Percentiles rank a stretch among this genome's conserved stretches.
Evolutionary conservation across 495 filamentous ascomycete genomes (phyloP).

Genomic region (Durotheca rogersii): DNA sequence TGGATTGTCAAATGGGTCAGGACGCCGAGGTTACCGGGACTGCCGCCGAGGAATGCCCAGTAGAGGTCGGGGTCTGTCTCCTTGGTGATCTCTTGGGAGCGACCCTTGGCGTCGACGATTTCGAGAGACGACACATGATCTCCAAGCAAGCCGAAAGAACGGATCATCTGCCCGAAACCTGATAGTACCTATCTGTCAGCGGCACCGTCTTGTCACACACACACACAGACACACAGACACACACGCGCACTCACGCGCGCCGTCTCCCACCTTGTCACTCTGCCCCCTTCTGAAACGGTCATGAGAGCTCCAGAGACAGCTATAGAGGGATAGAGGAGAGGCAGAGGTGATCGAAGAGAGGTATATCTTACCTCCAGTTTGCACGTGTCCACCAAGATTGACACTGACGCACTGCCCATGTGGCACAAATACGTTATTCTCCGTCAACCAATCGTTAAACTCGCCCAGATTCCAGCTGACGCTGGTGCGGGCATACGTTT

Average conservation of each 20-base stretch:
- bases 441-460: slow-evolving; percentile 38
- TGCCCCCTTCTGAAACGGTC: too few relatives aligned
- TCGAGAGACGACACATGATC: slow-evolving; percentile 43
- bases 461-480: slow-evolving; percentile 43
- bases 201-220: too few relatives aligned
- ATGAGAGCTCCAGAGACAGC: too few relatives aligned
- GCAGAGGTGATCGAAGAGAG: not conserved
- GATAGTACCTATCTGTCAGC: not conserved
- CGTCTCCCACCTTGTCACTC: too few relatives aligned
- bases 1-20: slow-evolving; percentile 45
- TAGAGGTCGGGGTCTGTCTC: slow-evolving; percentile 41
- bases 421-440: slow-evolving; percentile 43
- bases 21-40: slow-evolving; percentile 47
- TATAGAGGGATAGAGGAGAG: too few relatives aligned
- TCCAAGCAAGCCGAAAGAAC: slow-evolving; percentile 46
- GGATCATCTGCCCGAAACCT: slow-evolving; percentile 44
- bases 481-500: slow-evolving; percentile 37
- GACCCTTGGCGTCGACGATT: slow-evolving; percentile 42
- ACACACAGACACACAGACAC: too few relatives aligned
- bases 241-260: too few relatives aligned
- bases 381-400: slow-evolving; percentile 45
- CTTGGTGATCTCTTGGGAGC: slow-evolving; percentile 41
- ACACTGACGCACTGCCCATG: slow-evolving; percentile 47
- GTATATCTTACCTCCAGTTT: slow-evolving; percentile 37
- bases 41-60: slow-evolving; percentile 45